These are phyloP conservation scores for Exophiala xenobiotica DNA, from an alignment of 2,329 filamentous ascomycete species.

Conservation along the genomic window DNA sequence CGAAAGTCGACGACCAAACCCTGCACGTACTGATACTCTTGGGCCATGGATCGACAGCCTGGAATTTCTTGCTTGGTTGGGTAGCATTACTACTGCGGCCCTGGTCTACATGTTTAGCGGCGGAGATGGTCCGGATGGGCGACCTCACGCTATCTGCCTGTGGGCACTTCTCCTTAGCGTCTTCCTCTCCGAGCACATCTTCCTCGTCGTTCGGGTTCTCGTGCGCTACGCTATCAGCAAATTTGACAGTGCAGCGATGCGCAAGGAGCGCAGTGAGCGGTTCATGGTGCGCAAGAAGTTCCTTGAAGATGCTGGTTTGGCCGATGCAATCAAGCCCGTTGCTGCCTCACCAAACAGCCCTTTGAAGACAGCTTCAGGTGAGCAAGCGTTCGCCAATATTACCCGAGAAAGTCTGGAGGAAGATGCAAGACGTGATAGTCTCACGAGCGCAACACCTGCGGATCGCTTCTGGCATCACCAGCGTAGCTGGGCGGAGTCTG, in stretches of 20 bases:
- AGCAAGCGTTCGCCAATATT: conserved; percentile 30
- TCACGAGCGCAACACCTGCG: conserved; percentile 35
- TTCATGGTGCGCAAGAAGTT: conserved; percentile 78
- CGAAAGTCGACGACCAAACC: conserved; percentile 83
- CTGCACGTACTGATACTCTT: conserved; percentile 88
- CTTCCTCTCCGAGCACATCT: conserved; percentile 84
- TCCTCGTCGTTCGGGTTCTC: conserved; percentile 71
- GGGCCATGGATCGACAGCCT: conserved; percentile 87
- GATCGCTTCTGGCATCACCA: conserved; percentile 47
- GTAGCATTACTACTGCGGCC: conserved; percentile 81
- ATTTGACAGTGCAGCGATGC: conserved; percentile 79
- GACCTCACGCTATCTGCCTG: conserved; percentile 67
- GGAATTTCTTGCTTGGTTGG: conserved; percentile 89
- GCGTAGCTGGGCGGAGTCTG: conserved; percentile 45
- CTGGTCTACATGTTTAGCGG: conserved; percentile 86
- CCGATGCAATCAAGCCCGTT: conserved; percentile 51
- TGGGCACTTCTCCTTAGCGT: conserved; percentile 82
- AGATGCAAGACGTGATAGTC: conserved; percentile 40
- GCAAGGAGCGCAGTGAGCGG: conserved; percentile 79
- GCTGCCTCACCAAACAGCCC: conserved; percentile 63
- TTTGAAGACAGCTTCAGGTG: conserved; percentile 58
- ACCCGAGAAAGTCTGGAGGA: conserved; percentile 42
- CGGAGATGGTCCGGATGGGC: conserved; percentile 63
- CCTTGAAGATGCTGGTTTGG: conserved; percentile 62
- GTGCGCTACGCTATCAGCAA: conserved; percentile 74